A percentile compares a stretch with the other conserved stretches of the same genome.
Evolutionary conservation across 192 early-diverging fungal genomes (phyloP).

Genomic region (Rhizoclosmatium sp.): DNA sequence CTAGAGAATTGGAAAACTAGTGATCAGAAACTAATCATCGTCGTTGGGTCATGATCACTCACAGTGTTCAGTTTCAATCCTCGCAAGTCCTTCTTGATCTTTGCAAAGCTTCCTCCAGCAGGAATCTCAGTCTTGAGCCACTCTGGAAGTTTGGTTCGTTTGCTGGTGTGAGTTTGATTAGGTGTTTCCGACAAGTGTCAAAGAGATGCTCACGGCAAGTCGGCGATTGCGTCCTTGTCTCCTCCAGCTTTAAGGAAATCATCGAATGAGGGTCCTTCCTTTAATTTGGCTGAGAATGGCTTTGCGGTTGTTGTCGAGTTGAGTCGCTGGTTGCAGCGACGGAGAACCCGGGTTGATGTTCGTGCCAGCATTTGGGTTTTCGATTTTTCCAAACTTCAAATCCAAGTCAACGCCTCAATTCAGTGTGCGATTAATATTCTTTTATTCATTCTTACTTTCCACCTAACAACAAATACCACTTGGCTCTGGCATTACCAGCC

Average conservation of each 20-base stretch:
- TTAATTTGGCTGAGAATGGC: constrained; percentile 55
- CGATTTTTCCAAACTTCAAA: neutral
- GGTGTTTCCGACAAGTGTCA: neutral
- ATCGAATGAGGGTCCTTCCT: constrained; percentile 57
- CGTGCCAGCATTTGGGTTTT: constrained; percentile 6
- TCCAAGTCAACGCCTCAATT: neutral
- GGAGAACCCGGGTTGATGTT: neutral
- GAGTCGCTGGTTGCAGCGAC: constrained; percentile 2
- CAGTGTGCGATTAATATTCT: neutral
- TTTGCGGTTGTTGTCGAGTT: constrained; percentile 12
- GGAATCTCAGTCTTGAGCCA: constrained; percentile 98
- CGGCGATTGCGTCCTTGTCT: constrained; percentile 32
- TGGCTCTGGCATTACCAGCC: constrained; percentile 85
- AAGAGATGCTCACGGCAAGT: constrained; percentile 15
- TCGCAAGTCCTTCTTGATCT: constrained; percentile 90
- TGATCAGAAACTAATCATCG: neutral
- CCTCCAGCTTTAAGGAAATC: constrained; percentile 53
- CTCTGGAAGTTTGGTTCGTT: constrained; percentile 67
- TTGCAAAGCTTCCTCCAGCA: constrained; percentile 75
- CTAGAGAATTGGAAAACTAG: constrained; percentile 9
- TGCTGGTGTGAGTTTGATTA: neutral
- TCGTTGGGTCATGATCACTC: neutral
- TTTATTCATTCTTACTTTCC: neutral
- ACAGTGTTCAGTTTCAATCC: constrained; percentile 93
- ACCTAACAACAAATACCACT: constrained; percentile 74